Percentiles rank a stretch among this genome's conserved stretches.
These are phyloP conservation scores for Wickerhamiella domercqiae DNA, from an alignment of 805 yeast genomes.

Conservation along the genomic window DNA sequence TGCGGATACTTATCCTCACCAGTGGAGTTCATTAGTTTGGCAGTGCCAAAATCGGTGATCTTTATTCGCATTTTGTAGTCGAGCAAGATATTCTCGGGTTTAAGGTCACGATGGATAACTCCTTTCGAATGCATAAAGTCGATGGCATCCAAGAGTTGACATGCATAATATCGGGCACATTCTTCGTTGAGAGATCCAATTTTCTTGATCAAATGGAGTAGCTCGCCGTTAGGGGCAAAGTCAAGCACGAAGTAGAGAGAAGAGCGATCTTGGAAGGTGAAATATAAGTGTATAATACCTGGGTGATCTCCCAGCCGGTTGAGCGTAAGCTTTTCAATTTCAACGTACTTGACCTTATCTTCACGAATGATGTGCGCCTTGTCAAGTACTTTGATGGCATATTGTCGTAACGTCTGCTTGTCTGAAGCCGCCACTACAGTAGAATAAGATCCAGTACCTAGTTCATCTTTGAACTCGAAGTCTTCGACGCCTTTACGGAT, in stretches of 20 bases:
- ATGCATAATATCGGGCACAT: conserved; percentile 65
- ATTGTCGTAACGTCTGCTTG: conserved; percentile 52
- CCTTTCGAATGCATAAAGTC: conserved; percentile 79
- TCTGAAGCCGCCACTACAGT: conserved; percentile 83
- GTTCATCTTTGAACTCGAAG: conserved; percentile 71
- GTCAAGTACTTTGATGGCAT: conserved; percentile 82
- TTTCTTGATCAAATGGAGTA: conserved; percentile 50
- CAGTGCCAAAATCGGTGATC: conserved; percentile 98
- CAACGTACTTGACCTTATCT: conserved; percentile 87
- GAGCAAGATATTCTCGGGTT: conserved; percentile 83
- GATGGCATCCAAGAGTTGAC: conserved; percentile 81
- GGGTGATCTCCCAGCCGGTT: conserved; percentile 85
- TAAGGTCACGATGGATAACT: conserved; percentile 82
- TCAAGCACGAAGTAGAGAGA: conserved; percentile 84
- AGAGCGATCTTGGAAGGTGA: conserved; percentile 86
- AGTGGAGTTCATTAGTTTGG: conserved; percentile 43
- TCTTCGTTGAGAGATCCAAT: conserved; percentile 59
- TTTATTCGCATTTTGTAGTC: conserved; percentile 76
- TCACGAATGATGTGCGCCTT: conserved; percentile 89
- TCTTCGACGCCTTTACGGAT: conserved; percentile 54
- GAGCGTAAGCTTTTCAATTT: conserved; percentile 82
- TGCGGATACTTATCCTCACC: conserved; percentile 21
- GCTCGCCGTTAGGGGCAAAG: conserved; percentile 90
- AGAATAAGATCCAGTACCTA: conserved; percentile 95
- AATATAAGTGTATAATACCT: conserved; percentile 80